Percentiles rank a stretch among this genome's conserved stretches.
Evolutionary conservation across 768 basidiomycete genomes (phyloP).

Genomic region (Leccinum longicurvipes): DNA sequence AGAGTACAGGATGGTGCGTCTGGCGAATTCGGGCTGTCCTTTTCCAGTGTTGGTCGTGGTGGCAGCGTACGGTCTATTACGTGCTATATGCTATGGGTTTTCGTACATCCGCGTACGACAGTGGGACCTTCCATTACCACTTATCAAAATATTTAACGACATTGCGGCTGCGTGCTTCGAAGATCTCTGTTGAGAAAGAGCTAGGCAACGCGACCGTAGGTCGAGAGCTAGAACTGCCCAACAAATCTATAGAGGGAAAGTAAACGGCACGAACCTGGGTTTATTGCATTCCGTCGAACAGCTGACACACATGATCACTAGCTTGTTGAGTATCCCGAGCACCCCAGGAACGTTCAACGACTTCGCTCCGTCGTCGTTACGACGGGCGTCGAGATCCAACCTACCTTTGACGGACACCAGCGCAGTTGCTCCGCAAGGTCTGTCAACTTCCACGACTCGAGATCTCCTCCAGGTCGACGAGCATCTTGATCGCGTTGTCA

Average conservation of each 20-base stretch:
- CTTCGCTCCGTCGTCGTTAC: too few species aligned
- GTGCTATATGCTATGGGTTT: too few species aligned
- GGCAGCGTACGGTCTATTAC: too few species aligned
- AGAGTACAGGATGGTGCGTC: too few species aligned
- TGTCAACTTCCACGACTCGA: conserved; percentile 41
- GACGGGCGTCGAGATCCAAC: conserved; percentile 11
- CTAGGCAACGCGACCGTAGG: not conserved
- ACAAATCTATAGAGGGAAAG: too few species aligned
- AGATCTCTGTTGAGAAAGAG: not conserved
- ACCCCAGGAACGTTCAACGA: conserved; percentile 36
- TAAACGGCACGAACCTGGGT: conserved; percentile 37
- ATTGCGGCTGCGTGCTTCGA: not conserved
- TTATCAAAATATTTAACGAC: too few species aligned
- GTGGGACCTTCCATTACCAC: too few species aligned
- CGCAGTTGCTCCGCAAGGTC: conserved; percentile 38
- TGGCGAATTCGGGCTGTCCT: too few species aligned
- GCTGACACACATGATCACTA: conserved; percentile 53
- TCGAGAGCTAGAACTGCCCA: too few species aligned
- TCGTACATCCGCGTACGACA: too few species aligned
- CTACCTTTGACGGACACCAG: conserved; percentile 21
- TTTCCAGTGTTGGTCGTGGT: too few species aligned
- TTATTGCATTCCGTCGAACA: conserved; percentile 46
- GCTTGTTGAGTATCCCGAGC: conserved; percentile 54
- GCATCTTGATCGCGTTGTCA: conserved; percentile 40
- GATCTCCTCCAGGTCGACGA: conserved; percentile 38